phyloP scores from a whole-genome alignment of 305 asterid genomes.

The Caryopteris hybrid region DNA sequence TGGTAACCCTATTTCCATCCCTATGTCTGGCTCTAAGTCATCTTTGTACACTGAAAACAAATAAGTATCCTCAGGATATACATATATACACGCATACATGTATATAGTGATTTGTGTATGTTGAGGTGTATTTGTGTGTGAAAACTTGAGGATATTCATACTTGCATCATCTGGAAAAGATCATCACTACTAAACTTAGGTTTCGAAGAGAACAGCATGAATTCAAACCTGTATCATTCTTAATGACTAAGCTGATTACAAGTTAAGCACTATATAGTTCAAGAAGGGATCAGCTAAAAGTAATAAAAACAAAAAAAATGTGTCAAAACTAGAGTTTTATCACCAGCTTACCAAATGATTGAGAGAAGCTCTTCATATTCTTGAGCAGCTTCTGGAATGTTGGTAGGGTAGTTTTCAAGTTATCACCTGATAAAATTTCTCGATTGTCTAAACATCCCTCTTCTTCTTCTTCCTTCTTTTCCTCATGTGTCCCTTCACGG shows the following conservation, averaged over 20 bases:
- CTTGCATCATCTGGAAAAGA: no score
- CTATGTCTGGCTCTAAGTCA: slow-evolving; percentile 46
- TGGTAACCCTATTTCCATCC: slow-evolving; percentile 72
- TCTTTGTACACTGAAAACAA: slow-evolving; percentile 49
- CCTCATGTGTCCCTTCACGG: slow-evolving; percentile 31
- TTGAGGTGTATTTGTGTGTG: background rate
- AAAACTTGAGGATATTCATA: background rate
- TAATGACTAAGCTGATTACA: background rate
- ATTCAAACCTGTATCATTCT: background rate
- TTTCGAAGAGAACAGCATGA: no score
- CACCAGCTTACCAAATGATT: slow-evolving; percentile 48
- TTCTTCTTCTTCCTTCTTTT: slow-evolving; percentile 36
- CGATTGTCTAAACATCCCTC: slow-evolving; percentile 33
- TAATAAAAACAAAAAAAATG: background rate
- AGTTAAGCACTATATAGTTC: background rate
- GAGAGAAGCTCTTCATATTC: slow-evolving; percentile 58
- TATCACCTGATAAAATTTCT: slow-evolving; percentile 39
- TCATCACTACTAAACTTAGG: no score
- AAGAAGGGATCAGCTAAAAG: background rate
- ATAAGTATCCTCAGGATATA: background rate
- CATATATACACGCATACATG: no score
- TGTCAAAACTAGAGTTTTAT: background rate
- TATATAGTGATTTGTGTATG: no score
- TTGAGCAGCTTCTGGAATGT: slow-evolving; percentile 57
- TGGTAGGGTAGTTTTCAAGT: slow-evolving; percentile 40